A percentile compares a stretch with the other conserved stretches of the same genome.
phyloP scores from a whole-genome alignment of 2,329 filamentous ascomycete genomes.

The Septoria petroselini region DNA sequence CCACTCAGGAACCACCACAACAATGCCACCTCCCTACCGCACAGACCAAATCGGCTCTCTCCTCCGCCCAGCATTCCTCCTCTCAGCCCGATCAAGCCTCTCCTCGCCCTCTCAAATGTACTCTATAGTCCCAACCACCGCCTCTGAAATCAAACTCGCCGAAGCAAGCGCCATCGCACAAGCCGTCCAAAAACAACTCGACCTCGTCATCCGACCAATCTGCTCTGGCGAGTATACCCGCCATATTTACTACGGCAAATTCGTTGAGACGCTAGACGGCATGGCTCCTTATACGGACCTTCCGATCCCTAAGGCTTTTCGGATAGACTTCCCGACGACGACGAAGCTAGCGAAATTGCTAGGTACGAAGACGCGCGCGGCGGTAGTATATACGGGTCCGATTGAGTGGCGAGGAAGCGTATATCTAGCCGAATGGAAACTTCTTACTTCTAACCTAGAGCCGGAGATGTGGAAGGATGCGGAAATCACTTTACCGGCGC shows the following conservation, averaged over 20 bases:
- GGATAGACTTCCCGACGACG: conserved; percentile 29
- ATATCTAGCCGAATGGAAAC: conserved; percentile 30
- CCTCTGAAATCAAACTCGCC: conserved; percentile 51
- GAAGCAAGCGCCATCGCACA: conserved; percentile 64
- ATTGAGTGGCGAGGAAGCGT: conserved; percentile 27
- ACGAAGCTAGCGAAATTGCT: conserved; percentile 21
- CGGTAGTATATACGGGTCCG: conserved; percentile 26
- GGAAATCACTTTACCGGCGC: conserved; percentile 34
- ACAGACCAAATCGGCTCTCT: conserved; percentile 70
- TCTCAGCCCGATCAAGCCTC: conserved; percentile 51
- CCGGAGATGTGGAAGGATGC: conserved; percentile 21
- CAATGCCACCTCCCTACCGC: conserved; percentile 59
- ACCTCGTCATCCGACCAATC: conserved; percentile 59
- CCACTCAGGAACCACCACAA: conserved; percentile 2
- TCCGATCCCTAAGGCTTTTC: conserved; percentile 25
- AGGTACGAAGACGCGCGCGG: conserved; percentile 25
- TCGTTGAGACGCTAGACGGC: conserved; percentile 29
- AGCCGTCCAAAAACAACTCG: conserved; percentile 61
- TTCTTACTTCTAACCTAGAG: conserved; percentile 18
- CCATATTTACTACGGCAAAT: conserved; percentile 31
- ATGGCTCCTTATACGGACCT: conserved; percentile 20
- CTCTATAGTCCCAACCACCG: conserved; percentile 16
- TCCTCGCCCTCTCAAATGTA: conserved; percentile 55
- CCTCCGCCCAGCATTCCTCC: conserved; percentile 60
- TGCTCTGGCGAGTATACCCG: conserved; percentile 64